Percentiles rank a stretch among this genome's conserved stretches.
These are phyloP conservation scores for Botrytis squamosa DNA, from an alignment of 2,329 filamentous ascomycete genomes.

Conservation along the genomic window DNA sequence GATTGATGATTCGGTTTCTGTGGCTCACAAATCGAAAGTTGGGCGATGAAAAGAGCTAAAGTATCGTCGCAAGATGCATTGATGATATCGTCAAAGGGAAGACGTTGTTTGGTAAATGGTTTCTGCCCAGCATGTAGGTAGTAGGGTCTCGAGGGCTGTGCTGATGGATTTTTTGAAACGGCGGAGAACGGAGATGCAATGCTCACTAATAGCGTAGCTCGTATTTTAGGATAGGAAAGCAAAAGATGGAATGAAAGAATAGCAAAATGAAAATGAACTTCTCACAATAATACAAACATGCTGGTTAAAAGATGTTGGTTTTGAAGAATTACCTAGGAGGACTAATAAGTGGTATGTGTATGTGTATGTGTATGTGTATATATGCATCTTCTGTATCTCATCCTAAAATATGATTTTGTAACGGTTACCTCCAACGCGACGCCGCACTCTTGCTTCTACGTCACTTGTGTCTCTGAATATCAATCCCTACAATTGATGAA, in stretches of 20 bases:
- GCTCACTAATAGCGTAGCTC: background rate
- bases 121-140: background rate
- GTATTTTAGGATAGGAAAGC: background rate
- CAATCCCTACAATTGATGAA: background rate
- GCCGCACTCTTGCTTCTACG: conserved; percentile 16
- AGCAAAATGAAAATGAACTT: background rate
- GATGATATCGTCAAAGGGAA: background rate
- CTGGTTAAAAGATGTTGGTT: background rate
- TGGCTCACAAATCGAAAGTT: background rate
- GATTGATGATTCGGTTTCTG: background rate
- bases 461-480: background rate
- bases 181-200: background rate
- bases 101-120: background rate
- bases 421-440: background rate
- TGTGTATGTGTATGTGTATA: background rate
- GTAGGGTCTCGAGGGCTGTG: conserved; percentile 1
- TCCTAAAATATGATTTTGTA: background rate
- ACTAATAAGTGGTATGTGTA: background rate
- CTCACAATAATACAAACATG: background rate
- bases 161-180: conserved; percentile 20
- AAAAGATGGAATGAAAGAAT: background rate
- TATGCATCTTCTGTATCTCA: background rate
- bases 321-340: background rate
- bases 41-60: background rate
- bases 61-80: conserved; percentile 14